phyloP scores from a whole-genome alignment of 2,329 filamentous ascomycete species.

The Nemania sp. region DNA sequence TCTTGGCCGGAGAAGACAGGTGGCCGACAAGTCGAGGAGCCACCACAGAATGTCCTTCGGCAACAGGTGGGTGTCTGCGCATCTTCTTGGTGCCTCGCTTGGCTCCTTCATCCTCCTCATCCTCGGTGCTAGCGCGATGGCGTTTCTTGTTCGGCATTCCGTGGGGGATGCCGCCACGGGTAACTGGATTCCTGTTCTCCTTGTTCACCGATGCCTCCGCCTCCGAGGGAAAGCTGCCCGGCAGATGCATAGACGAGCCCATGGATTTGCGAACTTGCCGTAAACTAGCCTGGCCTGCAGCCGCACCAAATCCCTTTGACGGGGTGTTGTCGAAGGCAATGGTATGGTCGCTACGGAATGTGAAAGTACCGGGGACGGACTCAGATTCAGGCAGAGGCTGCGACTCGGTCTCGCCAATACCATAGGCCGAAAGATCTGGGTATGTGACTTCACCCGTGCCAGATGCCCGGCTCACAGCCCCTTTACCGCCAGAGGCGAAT shows the following conservation, averaged over 20 bases:
- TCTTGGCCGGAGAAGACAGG: conserved; percentile 44
- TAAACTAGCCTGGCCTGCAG: conserved; percentile 62
- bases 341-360: conserved; percentile 67
- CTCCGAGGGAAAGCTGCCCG: conserved; percentile 56
- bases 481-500: conserved; percentile 40
- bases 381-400: conserved; percentile 43
- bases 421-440: conserved; percentile 54
- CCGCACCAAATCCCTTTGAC: conserved; percentile 57
- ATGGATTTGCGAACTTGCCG: conserved; percentile 62
- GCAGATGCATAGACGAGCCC: conserved; percentile 50
- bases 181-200: conserved; percentile 44
- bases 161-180: conserved; percentile 54
- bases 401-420: conserved; percentile 30
- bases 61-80: conserved; percentile 52
- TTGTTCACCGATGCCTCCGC: conserved; percentile 34
- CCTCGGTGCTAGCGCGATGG: conserved; percentile 59
- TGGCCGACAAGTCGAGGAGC: conserved; percentile 50
- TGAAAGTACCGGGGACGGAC: conserved; percentile 61
- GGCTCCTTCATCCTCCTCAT: conserved; percentile 48
- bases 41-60: conserved; percentile 56
- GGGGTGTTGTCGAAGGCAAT: conserved; percentile 58
- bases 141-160: conserved; percentile 70
- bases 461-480: conserved; percentile 32
- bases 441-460: conserved; percentile 49
- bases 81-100: conserved; percentile 61